These are phyloP conservation scores for Nemania bipapillata DNA, from an alignment of 2,329 filamentous ascomycete species.

Conservation along the genomic window DNA sequence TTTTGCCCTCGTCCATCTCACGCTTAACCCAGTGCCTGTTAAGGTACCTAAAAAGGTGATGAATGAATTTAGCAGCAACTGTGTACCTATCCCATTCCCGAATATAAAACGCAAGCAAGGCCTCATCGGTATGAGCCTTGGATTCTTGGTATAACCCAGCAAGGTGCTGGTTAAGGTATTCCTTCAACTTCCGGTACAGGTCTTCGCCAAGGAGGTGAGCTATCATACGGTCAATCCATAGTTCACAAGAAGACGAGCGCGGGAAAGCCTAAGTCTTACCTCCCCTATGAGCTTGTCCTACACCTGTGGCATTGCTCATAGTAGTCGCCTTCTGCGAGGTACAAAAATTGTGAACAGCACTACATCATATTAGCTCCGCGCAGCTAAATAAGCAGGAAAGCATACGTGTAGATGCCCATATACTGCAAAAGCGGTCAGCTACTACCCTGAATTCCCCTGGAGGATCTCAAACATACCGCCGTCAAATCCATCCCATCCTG, in stretches of 20 bases:
- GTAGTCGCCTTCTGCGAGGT: slow-evolving; percentile 93
- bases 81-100: slow-evolving; percentile 97
- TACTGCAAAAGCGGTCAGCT: slow-evolving; percentile 64
- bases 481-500: slow-evolving; percentile 94
- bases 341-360: slow-evolving; percentile 97
- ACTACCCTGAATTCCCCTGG: slow-evolving; percentile 10
- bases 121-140: slow-evolving; percentile 85
- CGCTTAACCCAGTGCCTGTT: slow-evolving; percentile 99
- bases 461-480: slow-evolving; percentile 64
- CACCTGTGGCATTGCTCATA: slow-evolving; percentile 58
- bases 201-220: slow-evolving; percentile 96
- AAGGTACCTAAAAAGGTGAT: slow-evolving; percentile 94
- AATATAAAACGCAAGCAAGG: slow-evolving; percentile 91
- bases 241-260: slow-evolving; percentile 17
- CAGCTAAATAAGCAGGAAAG: slow-evolving; percentile 25
- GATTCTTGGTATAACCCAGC: slow-evolving; percentile 76
- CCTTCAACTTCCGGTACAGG: slow-evolving; percentile 88
- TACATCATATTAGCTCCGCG: slow-evolving; percentile 58
- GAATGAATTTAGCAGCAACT: slow-evolving; percentile 94
- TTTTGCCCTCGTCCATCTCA: slow-evolving; percentile 98
- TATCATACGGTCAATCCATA: slow-evolving; percentile 53
- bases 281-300: slow-evolving; percentile 72
- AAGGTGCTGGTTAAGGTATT: slow-evolving; percentile 84
- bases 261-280: slow-evolving; percentile 59
- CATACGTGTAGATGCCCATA: slow-evolving; percentile 94